Base-by-base conservation (phyloP, 2,329 filamentous ascomycete genomes). In the Fusarium ambrosium region DNA sequence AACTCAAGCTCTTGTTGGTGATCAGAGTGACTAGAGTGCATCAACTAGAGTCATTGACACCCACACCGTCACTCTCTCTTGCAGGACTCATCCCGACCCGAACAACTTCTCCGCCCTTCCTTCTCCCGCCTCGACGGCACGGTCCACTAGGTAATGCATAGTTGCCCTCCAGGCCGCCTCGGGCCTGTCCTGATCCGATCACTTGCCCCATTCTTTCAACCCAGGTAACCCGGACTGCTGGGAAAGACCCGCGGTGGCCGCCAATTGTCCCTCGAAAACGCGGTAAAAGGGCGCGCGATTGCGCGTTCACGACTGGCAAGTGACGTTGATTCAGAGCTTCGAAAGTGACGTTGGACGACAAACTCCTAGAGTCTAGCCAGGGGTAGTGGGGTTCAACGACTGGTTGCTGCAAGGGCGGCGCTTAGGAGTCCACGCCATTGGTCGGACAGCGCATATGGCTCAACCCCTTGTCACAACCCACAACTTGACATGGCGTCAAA, bases 401-500 rank as follows among this genome's bases (percentile, higher is more conserved):
- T 74, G 72, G 72, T 61, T 75, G 73, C 70, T 77, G 77, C 73
- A 78, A 77, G 74, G 70, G 74, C 77, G 78, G 79, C 79, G 79
- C 79, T 80, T 80, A 81, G 62, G 70, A 77, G 45, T 64, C 60
- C 16, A 39, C 65, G 55, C 77, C 67, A 81, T 81, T 81, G 79
- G 79, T 45, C 62, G 60, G 34, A 29, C 58, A 43, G 69, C 67
- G 41, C 65, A 64, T 72, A 63, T 68, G 63, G 53, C 60, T 71
- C 64, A 71, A 69, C 63, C 71, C 74, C 74, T 66, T 69, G 74
- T 79, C 77, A 73, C 77, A 79, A 71, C 64, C 66, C 65, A 68
- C 48, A 69, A 65, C 58, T 63, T 55, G 70, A 72, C 63, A 76
- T 60, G 69, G 73, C 73, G 72, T 70, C 66, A 77, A 73, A 68